Evolutionary conservation across 805 yeast species (phyloP).

Genomic region (Teunomyces atbi): DNA sequence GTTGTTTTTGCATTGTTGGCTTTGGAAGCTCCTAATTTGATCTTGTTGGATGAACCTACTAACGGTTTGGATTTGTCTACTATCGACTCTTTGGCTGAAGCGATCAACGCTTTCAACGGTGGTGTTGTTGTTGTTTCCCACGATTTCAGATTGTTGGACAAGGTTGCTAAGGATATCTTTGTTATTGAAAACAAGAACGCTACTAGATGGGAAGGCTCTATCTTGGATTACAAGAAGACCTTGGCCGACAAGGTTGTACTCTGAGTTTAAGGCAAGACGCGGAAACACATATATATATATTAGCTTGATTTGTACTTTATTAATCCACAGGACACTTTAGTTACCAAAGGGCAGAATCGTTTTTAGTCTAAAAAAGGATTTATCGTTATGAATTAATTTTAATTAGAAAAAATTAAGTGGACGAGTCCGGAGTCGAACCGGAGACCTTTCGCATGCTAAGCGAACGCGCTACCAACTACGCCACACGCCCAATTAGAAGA

Average conservation of each 20-base stretch:
- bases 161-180: constrained; percentile 94
- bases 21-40: constrained; percentile 89
- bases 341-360: not conserved
- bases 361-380: no score
- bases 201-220: constrained; percentile 93
- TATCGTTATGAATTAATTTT: no score
- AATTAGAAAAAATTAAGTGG: constrained; percentile 51
- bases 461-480: constrained; percentile 83
- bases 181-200: constrained; percentile 96
- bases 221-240: constrained; percentile 88
- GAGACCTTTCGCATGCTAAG: constrained; percentile 80
- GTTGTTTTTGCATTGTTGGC: constrained; percentile 97
- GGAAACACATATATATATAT: constrained; percentile 3
- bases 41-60: constrained; percentile 98
- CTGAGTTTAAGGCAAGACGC: constrained; percentile 15
- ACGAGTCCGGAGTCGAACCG: constrained; percentile 78
- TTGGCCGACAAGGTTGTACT: constrained; percentile 88
- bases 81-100: constrained; percentile 95
- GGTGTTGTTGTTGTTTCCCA: constrained; percentile 99
- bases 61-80: constrained; percentile 99
- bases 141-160: constrained; percentile 96
- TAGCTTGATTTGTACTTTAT: constrained; percentile 1
- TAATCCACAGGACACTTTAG: not conserved
- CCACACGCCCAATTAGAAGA: constrained; percentile 58
- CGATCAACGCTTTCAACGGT: constrained; percentile 91